Evolutionary conservation across 257 asterid species (phyloP).

Genomic region (Schizonepeta tenuifolia): DNA sequence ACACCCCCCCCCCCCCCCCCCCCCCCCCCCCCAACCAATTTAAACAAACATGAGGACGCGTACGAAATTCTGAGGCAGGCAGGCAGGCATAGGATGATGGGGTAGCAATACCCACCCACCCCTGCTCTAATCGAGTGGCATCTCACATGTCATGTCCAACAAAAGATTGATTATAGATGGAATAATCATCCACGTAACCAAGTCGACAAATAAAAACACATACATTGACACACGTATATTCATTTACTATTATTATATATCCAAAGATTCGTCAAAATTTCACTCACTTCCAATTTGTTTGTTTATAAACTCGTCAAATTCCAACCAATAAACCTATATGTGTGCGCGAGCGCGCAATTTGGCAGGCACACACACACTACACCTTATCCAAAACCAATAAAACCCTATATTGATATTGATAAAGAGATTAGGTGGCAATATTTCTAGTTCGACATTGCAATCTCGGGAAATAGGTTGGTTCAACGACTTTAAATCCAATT

Average conservation of each 20-base stretch:
- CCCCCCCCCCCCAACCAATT: no score
- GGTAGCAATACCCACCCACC: no score
- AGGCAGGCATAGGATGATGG: no score
- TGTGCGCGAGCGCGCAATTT: neutral
- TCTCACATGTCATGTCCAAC: neutral
- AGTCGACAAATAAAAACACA: neutral
- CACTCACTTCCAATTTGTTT: neutral
- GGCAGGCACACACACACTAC: neutral
- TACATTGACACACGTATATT: no score
- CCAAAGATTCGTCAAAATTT: neutral
- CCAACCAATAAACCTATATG: neutral
- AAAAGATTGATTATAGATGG: neutral
- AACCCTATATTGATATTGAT: neutral
- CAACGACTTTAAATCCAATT: conserved; percentile 11
- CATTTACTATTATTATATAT: neutral
- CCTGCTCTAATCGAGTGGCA: neutral
- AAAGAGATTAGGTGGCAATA: conserved; percentile 5
- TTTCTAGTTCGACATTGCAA: neutral
- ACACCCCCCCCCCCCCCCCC: no score
- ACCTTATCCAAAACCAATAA: neutral
- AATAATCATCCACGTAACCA: neutral
- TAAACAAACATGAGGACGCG: no score
- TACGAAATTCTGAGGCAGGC: no score
- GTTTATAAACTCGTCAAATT: neutral
- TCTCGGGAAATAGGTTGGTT: neutral